Evolutionary conservation across 768 basidiomycete genomes (phyloP).

Genomic region (Psilocybe tampanensis): DNA sequence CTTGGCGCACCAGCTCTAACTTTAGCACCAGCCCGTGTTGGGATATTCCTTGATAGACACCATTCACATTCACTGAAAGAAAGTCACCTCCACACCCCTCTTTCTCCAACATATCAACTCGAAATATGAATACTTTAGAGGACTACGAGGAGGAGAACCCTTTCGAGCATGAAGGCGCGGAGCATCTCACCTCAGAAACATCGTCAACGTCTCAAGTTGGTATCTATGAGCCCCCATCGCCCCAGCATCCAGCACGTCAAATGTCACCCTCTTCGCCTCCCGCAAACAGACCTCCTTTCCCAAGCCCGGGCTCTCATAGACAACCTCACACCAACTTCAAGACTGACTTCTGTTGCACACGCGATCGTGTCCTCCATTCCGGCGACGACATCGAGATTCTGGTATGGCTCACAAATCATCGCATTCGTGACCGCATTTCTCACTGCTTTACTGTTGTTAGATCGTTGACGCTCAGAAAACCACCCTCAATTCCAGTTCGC

Average conservation of each 20-base stretch:
- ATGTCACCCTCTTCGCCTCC: slow-evolving; percentile 51
- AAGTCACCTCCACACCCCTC: neutral
- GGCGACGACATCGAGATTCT: slow-evolving; percentile 82
- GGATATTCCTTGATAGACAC: neutral
- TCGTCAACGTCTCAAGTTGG: slow-evolving; percentile 58
- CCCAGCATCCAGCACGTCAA: slow-evolving; percentile 41
- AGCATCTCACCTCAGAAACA: slow-evolving; percentile 47
- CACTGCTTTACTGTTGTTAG: slow-evolving; percentile 38
- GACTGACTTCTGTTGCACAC: slow-evolving; percentile 76
- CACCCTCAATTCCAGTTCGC: slow-evolving; percentile 79
- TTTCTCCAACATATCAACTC: neutral
- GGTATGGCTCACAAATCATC: slow-evolving; percentile 45
- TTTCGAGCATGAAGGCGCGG: slow-evolving; percentile 52
- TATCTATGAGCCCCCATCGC: slow-evolving; percentile 64
- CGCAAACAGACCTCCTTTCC: slow-evolving; percentile 43
- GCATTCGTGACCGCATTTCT: slow-evolving; percentile 7
- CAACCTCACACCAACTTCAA: slow-evolving; percentile 59
- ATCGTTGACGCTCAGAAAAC: slow-evolving; percentile 98
- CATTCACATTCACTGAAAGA: neutral
- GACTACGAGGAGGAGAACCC: slow-evolving; percentile 67
- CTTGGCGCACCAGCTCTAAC: neutral
- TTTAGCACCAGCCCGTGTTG: neutral
- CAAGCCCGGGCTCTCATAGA: slow-evolving; percentile 58
- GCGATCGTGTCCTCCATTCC: slow-evolving; percentile 78
- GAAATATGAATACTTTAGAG: slow-evolving; percentile 24